Percentiles rank a stretch among this genome's conserved stretches.
phyloP scores from a whole-genome alignment of 1,139 yeast species.

The Pichia sp. region DNA sequence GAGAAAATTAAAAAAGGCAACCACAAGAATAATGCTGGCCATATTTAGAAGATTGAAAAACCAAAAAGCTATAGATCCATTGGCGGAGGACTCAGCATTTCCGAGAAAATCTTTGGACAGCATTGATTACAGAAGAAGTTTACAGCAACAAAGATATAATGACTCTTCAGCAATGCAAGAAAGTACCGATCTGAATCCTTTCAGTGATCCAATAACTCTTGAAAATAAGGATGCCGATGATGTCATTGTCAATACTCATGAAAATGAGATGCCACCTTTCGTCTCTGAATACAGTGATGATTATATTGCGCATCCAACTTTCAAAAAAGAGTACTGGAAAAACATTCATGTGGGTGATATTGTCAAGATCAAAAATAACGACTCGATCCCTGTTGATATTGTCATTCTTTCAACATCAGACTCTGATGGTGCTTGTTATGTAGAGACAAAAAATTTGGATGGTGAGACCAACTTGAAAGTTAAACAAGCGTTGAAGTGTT shows the following conservation, averaged over 20 bases:
- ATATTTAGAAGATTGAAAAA: constrained; percentile 30
- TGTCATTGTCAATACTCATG: constrained; percentile 8
- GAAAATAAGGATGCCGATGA: constrained; percentile 22
- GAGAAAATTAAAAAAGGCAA: constrained; percentile 62
- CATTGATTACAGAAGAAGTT: constrained; percentile 30
- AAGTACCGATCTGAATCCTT: constrained; percentile 22
- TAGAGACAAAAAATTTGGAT: constrained; percentile 91
- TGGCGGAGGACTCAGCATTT: constrained; percentile 35
- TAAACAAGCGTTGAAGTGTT: constrained; percentile 69
- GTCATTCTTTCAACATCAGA: constrained; percentile 79
- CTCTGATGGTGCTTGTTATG: constrained; percentile 83
- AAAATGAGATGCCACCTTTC: constrained; percentile 25
- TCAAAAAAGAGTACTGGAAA: constrained; percentile 80
- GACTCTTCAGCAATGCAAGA: constrained; percentile 13
- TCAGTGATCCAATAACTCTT: constrained; percentile 25
- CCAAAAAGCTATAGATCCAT: constrained; percentile 27
- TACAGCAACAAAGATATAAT: constrained; percentile 21
- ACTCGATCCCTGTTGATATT: constrained; percentile 91
- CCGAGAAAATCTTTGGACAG: constrained; percentile 31
- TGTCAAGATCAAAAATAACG: constrained; percentile 77
- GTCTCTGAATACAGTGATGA: constrained; percentile 23
- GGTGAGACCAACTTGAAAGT: constrained; percentile 93
- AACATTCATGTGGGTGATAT: constrained; percentile 86
- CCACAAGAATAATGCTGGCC: constrained; percentile 35
- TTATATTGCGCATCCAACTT: constrained; percentile 32